Base-by-base conservation (phyloP, 495 filamentous ascomycete species). In the Lasiosphaeris hirsuta region DNA sequence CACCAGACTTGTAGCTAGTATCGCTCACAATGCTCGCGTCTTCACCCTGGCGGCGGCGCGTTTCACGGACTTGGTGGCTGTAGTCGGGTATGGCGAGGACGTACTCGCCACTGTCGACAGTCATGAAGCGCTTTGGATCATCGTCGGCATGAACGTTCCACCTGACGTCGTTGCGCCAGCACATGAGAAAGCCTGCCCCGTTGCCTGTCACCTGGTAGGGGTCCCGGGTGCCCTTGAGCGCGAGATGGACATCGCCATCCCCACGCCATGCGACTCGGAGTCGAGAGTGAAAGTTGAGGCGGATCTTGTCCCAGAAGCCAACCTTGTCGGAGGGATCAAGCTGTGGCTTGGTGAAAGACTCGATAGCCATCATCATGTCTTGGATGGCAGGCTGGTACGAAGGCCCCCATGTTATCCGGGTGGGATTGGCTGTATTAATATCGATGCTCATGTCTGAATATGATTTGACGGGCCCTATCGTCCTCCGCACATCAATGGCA, bases 281-380 rank as follows among this genome's bases (percentile, higher is more conserved):
- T 13, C 90, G 83, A n/a, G 94, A 97, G 71, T 99, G 94, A 68
- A 96, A 92, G 63, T 86, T 92, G 14, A 99, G 80, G 57, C 94
- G 79, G 35, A 99, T 96, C 78, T 99, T 99, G 70, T 99, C 94
- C 94, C 94, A 99, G 75, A 99, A 99, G 7, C 94, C 94, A 46
- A 90, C 89, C 42, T 89, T 83, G 40, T 99, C 94, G 0, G 93
- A 97, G 5, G 89, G 89, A 72, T 97, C 94, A 39, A 96, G 78
- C 61, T 95, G 91, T 4, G 90, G 89, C 63, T 97, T 99, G 9
- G 92, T 96, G 73, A 99, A 96, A 0, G 88, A 88, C 75, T 99
- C 94, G 56, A 99, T 90, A 19, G 95, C 90, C 84, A 97, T 96
- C 94, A 99, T 99, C 90, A 97, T 96, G 65, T 99, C 94, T 71